These are phyloP conservation scores for Ophiocordyceps camponoti-floridani DNA, from an alignment of 2,329 filamentous ascomycete species.

Conservation along the genomic window DNA sequence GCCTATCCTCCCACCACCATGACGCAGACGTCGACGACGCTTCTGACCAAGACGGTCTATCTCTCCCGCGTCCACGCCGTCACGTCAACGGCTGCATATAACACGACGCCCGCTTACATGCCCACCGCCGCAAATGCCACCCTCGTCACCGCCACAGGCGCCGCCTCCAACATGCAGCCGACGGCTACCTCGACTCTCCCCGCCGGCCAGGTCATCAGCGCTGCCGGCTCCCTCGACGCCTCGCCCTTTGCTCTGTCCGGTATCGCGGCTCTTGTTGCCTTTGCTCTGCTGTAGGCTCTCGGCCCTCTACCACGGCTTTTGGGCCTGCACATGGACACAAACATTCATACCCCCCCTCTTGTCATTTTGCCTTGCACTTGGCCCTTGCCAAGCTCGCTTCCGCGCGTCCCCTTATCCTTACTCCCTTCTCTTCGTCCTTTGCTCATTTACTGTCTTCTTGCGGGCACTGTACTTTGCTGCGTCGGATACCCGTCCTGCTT, in stretches of 20 bases:
- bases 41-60: slow-evolving; percentile 32
- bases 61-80: slow-evolving; percentile 27
- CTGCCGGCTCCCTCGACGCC: slow-evolving; percentile 24
- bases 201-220: slow-evolving; percentile 13
- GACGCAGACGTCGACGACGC: slow-evolving; percentile 31
- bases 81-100: slow-evolving; percentile 9
- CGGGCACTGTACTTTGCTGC: too few species aligned
- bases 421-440: too few species aligned
- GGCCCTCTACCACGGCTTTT: neutral
- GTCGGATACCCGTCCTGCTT: too few species aligned
- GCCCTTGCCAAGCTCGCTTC: too few species aligned
- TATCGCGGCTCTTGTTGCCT: slow-evolving; percentile 29
- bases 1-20: slow-evolving; percentile 11
- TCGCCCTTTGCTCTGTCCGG: slow-evolving; percentile 28
- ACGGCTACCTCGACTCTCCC: slow-evolving; percentile 11
- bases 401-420: too few species aligned
- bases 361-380: too few species aligned
- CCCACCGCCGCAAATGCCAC: slow-evolving; percentile 9
- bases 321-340: too few species aligned
- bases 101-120: slow-evolving; percentile 16
- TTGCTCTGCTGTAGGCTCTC: slow-evolving; percentile 28
- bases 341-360: too few species aligned
- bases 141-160: slow-evolving; percentile 6
- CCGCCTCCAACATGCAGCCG: slow-evolving; percentile 7
- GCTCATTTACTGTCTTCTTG: too few species aligned